Percentiles rank a stretch among this genome's conserved stretches.
phyloP scores from a whole-genome alignment of 306 rosid genomes.

The Coriaria nepalensis region DNA sequence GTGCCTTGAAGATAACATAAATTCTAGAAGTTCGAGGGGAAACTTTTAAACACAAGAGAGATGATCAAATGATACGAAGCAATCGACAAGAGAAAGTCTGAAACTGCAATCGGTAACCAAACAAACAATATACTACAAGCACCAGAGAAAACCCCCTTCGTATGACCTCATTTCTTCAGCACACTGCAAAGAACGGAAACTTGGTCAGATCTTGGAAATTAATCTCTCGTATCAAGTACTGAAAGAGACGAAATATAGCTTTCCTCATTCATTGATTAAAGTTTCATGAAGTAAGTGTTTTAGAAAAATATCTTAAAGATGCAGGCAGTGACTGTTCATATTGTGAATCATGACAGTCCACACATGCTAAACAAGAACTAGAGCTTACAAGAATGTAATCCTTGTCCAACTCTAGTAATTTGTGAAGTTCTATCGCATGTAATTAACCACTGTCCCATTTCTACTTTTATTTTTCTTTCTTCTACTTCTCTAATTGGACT shows the following conservation, averaged over 20 bases:
- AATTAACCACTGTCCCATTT: background rate
- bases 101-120: slow-evolving; percentile 4
- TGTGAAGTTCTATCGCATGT: background rate
- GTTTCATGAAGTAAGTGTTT: no score
- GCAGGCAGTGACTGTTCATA: no score
- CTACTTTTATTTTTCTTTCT: background rate
- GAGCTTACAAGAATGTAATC: no score
- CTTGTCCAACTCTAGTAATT: no score
- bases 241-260: background rate
- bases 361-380: no score
- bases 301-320: no score
- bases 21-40: slow-evolving; percentile 15
- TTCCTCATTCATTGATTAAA: no score
- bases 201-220: slow-evolving; percentile 8
- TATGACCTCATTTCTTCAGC: slow-evolving; percentile 62
- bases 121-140: slow-evolving; percentile 13
- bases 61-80: slow-evolving; percentile 5
- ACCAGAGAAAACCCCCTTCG: slow-evolving; percentile 9
- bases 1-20: slow-evolving; percentile 4
- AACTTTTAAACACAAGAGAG: slow-evolving; percentile 12
- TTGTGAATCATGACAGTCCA: no score
- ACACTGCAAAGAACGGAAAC: slow-evolving; percentile 42
- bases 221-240: background rate
- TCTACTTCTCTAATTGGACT: no score
- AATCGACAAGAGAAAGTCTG: slow-evolving; percentile 7